Evolutionary conservation across 1,139 yeast species (phyloP).

Genomic region (Blastobotrys niveus): DNA sequence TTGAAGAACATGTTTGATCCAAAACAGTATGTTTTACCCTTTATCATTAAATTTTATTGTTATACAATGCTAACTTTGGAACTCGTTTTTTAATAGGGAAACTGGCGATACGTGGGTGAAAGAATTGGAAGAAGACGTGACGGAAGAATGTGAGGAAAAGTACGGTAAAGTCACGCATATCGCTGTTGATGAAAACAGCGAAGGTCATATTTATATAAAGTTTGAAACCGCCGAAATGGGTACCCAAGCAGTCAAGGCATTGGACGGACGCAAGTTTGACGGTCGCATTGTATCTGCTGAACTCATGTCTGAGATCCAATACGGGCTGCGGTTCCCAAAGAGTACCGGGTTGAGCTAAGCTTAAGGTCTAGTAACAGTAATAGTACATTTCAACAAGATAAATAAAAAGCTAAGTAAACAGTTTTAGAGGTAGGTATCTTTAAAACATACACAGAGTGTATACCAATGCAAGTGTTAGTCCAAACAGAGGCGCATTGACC

Average conservation of each 20-base stretch:
- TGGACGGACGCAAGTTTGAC: slow-evolving; percentile 37
- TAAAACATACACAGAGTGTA: too few species aligned
- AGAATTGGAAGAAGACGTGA: slow-evolving; percentile 37
- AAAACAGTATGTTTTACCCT: slow-evolving; percentile 27
- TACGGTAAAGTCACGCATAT: slow-evolving; percentile 36
- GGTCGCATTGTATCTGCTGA: slow-evolving; percentile 33
- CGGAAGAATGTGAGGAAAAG: slow-evolving; percentile 36
- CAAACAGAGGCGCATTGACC: too few species aligned
- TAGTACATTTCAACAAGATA: too few species aligned
- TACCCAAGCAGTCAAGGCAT: slow-evolving; percentile 32
- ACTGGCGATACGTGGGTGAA: slow-evolving; percentile 34
- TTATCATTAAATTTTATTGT: too few species aligned
- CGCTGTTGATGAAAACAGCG: slow-evolving; percentile 28
- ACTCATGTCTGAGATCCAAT: slow-evolving; percentile 34
- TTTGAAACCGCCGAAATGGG: slow-evolving; percentile 31
- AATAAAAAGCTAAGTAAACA: too few species aligned
- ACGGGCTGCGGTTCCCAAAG: slow-evolving; percentile 20
- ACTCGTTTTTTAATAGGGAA: slow-evolving; percentile 32
- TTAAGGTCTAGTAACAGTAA: too few species aligned
- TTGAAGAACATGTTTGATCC: slow-evolving; percentile 37
- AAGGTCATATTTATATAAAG: slow-evolving; percentile 35
- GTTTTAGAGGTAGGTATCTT: too few species aligned
- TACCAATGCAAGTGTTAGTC: too few species aligned
- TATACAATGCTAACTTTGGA: not conserved
- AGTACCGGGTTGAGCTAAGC: slow-evolving; percentile 1